phyloP scores from a whole-genome alignment of 2,329 filamentous ascomycete species.

The Beauveria asiatica region DNA sequence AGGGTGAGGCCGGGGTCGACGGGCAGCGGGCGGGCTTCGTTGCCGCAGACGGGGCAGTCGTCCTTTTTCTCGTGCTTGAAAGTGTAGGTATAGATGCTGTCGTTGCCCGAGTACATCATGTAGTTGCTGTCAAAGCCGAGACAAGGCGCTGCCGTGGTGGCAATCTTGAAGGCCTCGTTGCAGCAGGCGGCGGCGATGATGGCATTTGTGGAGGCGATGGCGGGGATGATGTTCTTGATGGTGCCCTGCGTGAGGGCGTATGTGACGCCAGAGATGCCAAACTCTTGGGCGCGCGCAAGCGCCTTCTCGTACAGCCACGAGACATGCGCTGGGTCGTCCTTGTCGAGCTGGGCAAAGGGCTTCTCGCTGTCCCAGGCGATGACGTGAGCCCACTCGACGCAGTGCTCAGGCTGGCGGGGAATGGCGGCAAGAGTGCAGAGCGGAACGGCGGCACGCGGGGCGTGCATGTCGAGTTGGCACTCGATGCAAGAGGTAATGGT shows the following conservation, averaged over 20 bases:
- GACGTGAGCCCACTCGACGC: constrained; percentile 97
- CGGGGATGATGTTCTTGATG: constrained; percentile 98
- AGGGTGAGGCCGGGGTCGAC: constrained; percentile 66
- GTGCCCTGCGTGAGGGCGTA: constrained; percentile 95
- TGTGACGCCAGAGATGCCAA: constrained; percentile 84
- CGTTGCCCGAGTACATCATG: constrained; percentile 99
- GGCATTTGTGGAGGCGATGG: constrained; percentile 94
- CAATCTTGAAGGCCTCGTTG: constrained; percentile 94
- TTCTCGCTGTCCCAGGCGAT: constrained; percentile 91
- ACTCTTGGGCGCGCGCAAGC: constrained; percentile 71
- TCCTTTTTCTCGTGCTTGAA: constrained; percentile 91
- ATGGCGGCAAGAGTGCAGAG: constrained; percentile 95
- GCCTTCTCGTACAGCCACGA: constrained; percentile 93
- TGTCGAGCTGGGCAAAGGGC: constrained; percentile 79
- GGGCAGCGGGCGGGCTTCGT: constrained; percentile 64
- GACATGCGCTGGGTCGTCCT: constrained; percentile 93
- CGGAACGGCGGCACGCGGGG: constrained; percentile 90
- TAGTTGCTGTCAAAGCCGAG: constrained; percentile 79
- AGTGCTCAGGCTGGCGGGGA: constrained; percentile 93
- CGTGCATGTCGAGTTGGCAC: constrained; percentile 97
- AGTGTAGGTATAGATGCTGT: constrained; percentile 93
- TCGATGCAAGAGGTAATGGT: constrained; percentile 94
- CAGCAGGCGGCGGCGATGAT: constrained; percentile 94
- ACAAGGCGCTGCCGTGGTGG: constrained; percentile 70
- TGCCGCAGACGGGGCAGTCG: constrained; percentile 91